A percentile compares a stretch with the other conserved stretches of the same genome.
Evolutionary conservation across 140 eudicot species (phyloP).

Genomic region (Anethum foeniculum): DNA sequence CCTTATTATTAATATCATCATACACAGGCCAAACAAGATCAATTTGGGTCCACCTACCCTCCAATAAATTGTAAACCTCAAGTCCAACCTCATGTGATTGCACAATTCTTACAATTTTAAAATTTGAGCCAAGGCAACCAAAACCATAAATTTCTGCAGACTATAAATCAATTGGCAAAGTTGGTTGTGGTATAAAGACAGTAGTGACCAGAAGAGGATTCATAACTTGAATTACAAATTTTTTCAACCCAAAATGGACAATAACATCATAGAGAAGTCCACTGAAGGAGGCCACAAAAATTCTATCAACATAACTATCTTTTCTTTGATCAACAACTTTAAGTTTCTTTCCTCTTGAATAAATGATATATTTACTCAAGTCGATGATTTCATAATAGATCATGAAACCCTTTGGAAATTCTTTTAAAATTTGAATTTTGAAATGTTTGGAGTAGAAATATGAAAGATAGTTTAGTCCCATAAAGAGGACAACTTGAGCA

Average conservation of each 20-base stretch:
- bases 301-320: no score
- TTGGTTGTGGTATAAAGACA: background rate
- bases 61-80: background rate
- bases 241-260: background rate
- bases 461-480: background rate
- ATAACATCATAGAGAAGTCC: background rate
- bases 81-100: background rate
- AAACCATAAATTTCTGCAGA: no score
- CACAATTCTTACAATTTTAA: background rate
- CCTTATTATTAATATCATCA: no score
- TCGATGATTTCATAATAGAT: no score
- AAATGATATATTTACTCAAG: no score
- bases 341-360: no score
- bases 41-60: background rate
- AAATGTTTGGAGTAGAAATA: no score
- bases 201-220: background rate
- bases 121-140: background rate
- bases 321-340: no score
- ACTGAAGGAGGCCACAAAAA: background rate
- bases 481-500: background rate
- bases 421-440: background rate
- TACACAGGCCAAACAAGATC: no score
- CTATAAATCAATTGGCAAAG: background rate
- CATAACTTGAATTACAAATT: background rate
- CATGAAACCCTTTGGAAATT: no score